These are phyloP conservation scores for Xylariaceae sp. DNA, from an alignment of 2,329 filamentous ascomycete species.

Conservation along the genomic window DNA sequence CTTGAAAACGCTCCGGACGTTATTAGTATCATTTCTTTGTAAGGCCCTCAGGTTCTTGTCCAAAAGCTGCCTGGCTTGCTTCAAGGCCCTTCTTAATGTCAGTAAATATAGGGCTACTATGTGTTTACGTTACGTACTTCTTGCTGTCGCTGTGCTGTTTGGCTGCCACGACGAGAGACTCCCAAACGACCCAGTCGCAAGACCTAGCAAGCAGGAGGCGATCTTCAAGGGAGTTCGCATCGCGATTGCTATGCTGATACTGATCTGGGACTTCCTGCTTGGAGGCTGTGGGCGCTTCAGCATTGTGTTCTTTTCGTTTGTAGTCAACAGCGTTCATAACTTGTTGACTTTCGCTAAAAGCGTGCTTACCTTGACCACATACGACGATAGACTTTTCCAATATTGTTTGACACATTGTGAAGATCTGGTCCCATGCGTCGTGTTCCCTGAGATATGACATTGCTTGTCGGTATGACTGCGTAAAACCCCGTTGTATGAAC, in stretches of 20 bases:
- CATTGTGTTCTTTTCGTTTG: no score
- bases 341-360: no score
- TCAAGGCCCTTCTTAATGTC: constrained; percentile 13
- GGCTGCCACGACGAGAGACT: constrained; percentile 35
- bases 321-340: no score
- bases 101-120: neutral
- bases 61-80: constrained; percentile 9
- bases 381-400: no score
- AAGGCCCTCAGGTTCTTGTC: constrained; percentile 11
- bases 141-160: constrained; percentile 26
- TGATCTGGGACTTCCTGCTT: no score
- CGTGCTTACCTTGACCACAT: no score
- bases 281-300: no score
- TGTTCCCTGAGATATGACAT: neutral
- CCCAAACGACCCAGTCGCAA: constrained; percentile 28
- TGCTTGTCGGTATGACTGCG: neutral
- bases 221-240: neutral
- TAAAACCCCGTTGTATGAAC: constrained; percentile 1
- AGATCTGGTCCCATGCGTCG: neutral
- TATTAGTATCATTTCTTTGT: constrained; percentile 1
- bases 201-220: constrained; percentile 2
- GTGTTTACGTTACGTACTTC: constrained; percentile 24
- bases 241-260: no score
- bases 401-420: neutral
- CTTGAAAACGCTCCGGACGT: constrained; percentile 9